Evolutionary conservation across 2,329 filamentous ascomycete species (phyloP), one percentile per base, ranked within the genome.

Genomic region (Apiospora marii): DNA sequence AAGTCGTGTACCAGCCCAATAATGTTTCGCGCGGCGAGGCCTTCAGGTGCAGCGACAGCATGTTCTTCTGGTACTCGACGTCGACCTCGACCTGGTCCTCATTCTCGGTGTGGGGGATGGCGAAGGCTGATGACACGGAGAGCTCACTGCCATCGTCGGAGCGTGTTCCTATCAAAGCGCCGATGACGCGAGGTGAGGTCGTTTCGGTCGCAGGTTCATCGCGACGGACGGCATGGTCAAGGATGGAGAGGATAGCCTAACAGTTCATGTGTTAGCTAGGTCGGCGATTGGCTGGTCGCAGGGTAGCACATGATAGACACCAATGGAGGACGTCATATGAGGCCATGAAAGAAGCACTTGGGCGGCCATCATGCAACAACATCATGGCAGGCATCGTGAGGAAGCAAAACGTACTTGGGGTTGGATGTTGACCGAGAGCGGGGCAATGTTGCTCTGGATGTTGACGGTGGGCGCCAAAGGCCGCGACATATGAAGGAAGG

Each of bases 61-160:
- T 99, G 84, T 96, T 95, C 90, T 98, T 98, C 87, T 99, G 96
- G 86, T 98, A 99, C 85, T 99, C 96, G 89, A 99, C 97, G 83
- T 99, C 96, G 76, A 99, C 96, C 85, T 99, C 96, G 80, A 99
- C 96, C 85, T 99, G 96, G 85, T 99, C 96, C 83, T 95, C 93
- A 78, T 96, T 98, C 87, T 99, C 96, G 78, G 96, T 98, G 87
- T 99, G 96, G 77, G 96, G 95, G 81, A 99, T 97, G 78, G 96
- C 96, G 83, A 99, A 99, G 87, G 94, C 96, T 81, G 94, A 97
- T 82, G 94, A 92, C 80, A 99, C 96, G 85, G 97, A 95, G 80
- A 97, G 94, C 84, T 98, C 96, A 82, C 93, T 94, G 84, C 96
- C 96, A 88, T 99, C 96, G 87, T 99, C 96, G 82, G 93, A 96